Conservation (phyloP, 2,329 filamentous ascomycete genomes). For the Ilyonectria robusta region DNA sequence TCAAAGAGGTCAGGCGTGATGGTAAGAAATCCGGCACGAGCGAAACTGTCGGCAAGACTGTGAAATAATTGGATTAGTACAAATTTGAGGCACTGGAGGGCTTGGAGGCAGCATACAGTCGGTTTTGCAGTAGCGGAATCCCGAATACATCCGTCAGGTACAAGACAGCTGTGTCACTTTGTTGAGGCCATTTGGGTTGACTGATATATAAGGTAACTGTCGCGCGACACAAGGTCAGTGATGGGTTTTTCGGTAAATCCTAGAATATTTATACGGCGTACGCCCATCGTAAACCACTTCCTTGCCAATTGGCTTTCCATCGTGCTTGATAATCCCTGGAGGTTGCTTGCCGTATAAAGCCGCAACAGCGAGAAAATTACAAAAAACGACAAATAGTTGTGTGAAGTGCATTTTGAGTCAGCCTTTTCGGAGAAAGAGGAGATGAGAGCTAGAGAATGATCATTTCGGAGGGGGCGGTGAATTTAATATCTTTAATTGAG, state of each 20-base stretch:
- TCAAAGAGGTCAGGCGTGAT: conserved; percentile 30
- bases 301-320: background rate
- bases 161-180: too few species aligned
- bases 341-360: background rate
- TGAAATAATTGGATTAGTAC: background rate
- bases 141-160: conserved; percentile 37
- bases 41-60: conserved; percentile 34
- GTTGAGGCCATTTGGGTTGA: too few species aligned
- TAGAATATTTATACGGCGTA: background rate
- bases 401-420: background rate
- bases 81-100: background rate
- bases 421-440: too few species aligned
- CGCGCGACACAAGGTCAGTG: background rate
- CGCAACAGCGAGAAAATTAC: background rate
- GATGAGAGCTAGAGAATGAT: too few species aligned
- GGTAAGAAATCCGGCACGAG: conserved; percentile 32
- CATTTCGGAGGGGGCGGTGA: too few species aligned
- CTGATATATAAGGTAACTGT: background rate
- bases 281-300: background rate
- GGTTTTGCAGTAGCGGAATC: conserved; percentile 24
- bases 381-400: background rate
- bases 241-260: background rate
- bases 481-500: too few species aligned
- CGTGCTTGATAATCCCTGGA: background rate
- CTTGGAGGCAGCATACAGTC: background rate